These are phyloP conservation scores for Boeremia lycopersici DNA, from an alignment of 2,329 filamentous ascomycete genomes.

Conservation along the genomic window DNA sequence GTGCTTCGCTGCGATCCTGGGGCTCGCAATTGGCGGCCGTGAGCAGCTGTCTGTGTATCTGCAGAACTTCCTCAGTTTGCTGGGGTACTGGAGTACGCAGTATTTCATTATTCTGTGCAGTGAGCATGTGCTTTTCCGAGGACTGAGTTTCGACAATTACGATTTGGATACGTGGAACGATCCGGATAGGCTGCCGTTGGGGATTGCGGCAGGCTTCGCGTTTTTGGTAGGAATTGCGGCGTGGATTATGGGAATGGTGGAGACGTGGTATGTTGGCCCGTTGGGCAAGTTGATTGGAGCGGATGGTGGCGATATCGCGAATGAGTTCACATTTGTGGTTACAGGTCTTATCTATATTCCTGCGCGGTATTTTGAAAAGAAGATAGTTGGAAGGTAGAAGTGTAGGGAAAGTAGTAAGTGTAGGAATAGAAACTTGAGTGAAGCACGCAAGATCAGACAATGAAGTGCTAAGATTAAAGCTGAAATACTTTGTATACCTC, in stretches of 20 bases:
- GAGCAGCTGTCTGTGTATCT: constrained; percentile 51
- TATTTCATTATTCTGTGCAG: constrained; percentile 55
- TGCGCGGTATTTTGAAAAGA: constrained; percentile 36
- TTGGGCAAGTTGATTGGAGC: constrained; percentile 34
- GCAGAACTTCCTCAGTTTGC: constrained; percentile 53
- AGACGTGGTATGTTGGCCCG: constrained; percentile 61
- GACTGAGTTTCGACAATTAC: constrained; percentile 57
- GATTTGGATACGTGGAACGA: constrained; percentile 55
- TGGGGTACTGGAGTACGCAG: constrained; percentile 56
- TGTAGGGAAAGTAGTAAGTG: neutral
- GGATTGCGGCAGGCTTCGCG: constrained; percentile 49
- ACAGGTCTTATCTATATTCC: constrained; percentile 38
- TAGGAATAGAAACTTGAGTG: too few relatives aligned
- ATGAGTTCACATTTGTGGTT: constrained; percentile 34
- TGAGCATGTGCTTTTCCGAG: constrained; percentile 54
- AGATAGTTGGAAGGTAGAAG: constrained; percentile 26
- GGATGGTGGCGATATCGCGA: constrained; percentile 37
- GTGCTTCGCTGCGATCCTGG: constrained; percentile 52
- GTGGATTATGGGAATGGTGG: constrained; percentile 64
- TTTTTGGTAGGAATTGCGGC: constrained; percentile 49
- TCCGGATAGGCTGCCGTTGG: constrained; percentile 49
- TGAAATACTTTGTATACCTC: too few relatives aligned
- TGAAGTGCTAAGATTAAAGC: too few relatives aligned
- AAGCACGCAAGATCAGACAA: too few relatives aligned
- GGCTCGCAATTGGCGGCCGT: constrained; percentile 52